A percentile compares a stretch with the other conserved stretches of the same genome.
phyloP scores from a whole-genome alignment of 139 green algal species.

The Astrephomene gubernaculifera region DNA sequence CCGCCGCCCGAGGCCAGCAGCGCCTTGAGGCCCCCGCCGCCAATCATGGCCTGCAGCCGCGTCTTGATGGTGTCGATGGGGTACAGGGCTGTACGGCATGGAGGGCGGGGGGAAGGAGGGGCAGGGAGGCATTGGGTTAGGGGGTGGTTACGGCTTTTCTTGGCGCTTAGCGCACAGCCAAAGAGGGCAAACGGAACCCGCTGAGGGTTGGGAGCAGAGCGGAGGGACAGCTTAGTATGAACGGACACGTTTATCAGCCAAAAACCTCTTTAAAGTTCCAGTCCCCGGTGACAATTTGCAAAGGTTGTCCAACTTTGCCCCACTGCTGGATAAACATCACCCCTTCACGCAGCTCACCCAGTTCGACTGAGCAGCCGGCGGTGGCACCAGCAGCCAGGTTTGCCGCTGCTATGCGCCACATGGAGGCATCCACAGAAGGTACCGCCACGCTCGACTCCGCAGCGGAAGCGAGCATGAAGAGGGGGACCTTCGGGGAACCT shows the following conservation, averaged over 20 bases:
- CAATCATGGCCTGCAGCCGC: slow-evolving; percentile 89
- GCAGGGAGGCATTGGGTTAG: too few species aligned
- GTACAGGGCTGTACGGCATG: slow-evolving; percentile 86
- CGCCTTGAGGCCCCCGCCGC: slow-evolving; percentile 80
- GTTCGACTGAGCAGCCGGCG: slow-evolving; percentile 87
- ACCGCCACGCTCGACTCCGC: not conserved
- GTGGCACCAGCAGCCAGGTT: slow-evolving; percentile 88
- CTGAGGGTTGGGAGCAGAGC: not conserved
- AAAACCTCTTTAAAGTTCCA: too few species aligned
- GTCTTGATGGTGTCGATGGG: slow-evolving; percentile 99
- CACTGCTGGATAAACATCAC: not conserved
- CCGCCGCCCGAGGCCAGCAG: slow-evolving; percentile 82
- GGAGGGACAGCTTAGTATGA: not conserved
- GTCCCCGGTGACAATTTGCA: too few species aligned
- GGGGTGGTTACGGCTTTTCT: too few species aligned
- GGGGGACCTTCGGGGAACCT: slow-evolving; percentile 27
- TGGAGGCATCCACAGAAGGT: not conserved
- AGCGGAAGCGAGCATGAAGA: slow-evolving; percentile 50
- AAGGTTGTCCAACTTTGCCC: too few species aligned
- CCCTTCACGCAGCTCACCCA: slow-evolving; percentile 60
- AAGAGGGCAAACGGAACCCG: too few species aligned
- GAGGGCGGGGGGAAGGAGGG: not conserved
- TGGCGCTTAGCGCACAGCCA: too few species aligned
- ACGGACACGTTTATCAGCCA: too few species aligned
- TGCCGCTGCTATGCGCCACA: slow-evolving; percentile 74